Evolutionary conservation across 805 yeast species (phyloP), one percentile per base, ranked within the genome.

Genomic region (Jamesozyma piceae): DNA sequence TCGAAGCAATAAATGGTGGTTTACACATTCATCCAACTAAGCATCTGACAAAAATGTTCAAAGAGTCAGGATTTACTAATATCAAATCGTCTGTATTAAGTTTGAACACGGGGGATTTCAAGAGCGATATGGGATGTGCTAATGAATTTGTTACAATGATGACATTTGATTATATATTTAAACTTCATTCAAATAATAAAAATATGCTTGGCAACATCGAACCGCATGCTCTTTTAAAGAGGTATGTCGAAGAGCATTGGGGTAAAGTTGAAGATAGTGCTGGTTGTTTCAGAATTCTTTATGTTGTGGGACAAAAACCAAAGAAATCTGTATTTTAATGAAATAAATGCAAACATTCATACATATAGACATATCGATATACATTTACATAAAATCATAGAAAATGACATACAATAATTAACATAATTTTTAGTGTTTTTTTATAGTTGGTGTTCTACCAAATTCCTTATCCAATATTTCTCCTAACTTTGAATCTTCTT

Each of bases 401-500:
- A n/a, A n/a, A n/a, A n/a, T n/a, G n/a, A n/a, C n/a, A n/a, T n/a
- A 26, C 32, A 13, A 29, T 29, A 29, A 29, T 31, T n/a, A 13
- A 5, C n/a, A 28, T 10, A 28, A 5, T 28, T 5, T 6, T 28
- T 5, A 11, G 4, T 24, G n/a, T 31, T 42, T 45, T 30, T 29
- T 35, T 37, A 39, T 24, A 1, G 46, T 40, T 10, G 46, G 38
- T 2, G 43, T 46, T 42, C 39, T 46, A 34, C 54, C 49, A 30
- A 59, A 58, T 37, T 67, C 66, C 3, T 46, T 39, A 26, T 68
- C 68, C 10, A 73, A 40, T 31, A 47, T 43, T 27, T 45, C 52
- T 0, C 66, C 70, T 36, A 73, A 49, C 3, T 52, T 59, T 2
- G 35, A 35, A 48, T 75, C 80, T 45, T 74, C 79, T 5, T 50